Evolutionary conservation across 2,329 filamentous ascomycete species (phyloP).

Genomic region (Aspergillaceae sp.): DNA sequence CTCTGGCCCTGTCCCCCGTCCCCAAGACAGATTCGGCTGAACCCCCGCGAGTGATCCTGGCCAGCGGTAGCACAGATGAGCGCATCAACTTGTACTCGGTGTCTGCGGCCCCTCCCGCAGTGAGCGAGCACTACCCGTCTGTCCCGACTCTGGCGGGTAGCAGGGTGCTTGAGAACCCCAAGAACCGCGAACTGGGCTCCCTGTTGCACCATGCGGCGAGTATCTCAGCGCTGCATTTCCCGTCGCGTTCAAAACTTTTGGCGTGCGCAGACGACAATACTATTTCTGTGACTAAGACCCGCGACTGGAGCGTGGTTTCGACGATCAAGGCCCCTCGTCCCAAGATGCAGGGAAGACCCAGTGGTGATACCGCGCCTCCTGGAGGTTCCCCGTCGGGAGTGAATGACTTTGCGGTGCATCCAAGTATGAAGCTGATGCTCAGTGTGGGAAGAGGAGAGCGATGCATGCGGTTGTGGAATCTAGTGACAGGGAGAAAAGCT

Average conservation of each 20-base stretch:
- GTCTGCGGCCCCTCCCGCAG: slow-evolving; percentile 57
- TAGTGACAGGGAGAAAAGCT: slow-evolving; percentile 93
- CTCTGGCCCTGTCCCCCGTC: slow-evolving; percentile 73
- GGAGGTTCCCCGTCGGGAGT: slow-evolving; percentile 78
- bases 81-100: slow-evolving; percentile 90
- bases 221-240: slow-evolving; percentile 72
- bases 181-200: slow-evolving; percentile 79
- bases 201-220: slow-evolving; percentile 79
- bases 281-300: slow-evolving; percentile 74
- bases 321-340: slow-evolving; percentile 83
- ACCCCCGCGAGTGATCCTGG: slow-evolving; percentile 78
- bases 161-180: slow-evolving; percentile 71
- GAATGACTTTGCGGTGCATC: slow-evolving; percentile 92
- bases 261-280: slow-evolving; percentile 86
- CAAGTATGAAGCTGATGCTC: slow-evolving; percentile 93
- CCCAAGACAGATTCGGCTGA: slow-evolving; percentile 48
- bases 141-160: slow-evolving; percentile 62
- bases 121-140: slow-evolving; percentile 47
- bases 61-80: slow-evolving; percentile 87
- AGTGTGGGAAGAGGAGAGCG: slow-evolving; percentile 83
- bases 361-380: slow-evolving; percentile 77
- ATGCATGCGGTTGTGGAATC: slow-evolving; percentile 89
- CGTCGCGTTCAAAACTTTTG: slow-evolving; percentile 76
- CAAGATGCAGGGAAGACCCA: slow-evolving; percentile 69
- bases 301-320: slow-evolving; percentile 82